Conservation (phyloP, 768 basidiomycete species). For the Tubosaeta sp. region DNA sequence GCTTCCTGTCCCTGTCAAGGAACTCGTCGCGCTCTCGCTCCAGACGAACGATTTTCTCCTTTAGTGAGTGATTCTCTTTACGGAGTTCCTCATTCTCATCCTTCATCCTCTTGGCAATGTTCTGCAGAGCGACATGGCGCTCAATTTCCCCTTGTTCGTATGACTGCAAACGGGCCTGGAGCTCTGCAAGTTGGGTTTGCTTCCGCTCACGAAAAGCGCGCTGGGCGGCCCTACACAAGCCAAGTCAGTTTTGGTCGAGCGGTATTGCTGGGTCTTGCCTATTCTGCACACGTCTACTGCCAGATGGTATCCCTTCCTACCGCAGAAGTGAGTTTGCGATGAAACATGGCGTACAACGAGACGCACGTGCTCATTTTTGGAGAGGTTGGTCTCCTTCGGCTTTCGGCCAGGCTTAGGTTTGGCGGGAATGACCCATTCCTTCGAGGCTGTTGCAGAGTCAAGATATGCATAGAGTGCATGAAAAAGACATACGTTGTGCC, state of each 20-base stretch:
- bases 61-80: slow-evolving; percentile 60
- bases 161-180: slow-evolving; percentile 78
- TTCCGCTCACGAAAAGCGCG: slow-evolving; percentile 88
- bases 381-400: slow-evolving; percentile 54
- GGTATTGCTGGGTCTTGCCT: slow-evolving; percentile 39
- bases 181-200: slow-evolving; percentile 81
- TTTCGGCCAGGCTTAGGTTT: slow-evolving; percentile 86
- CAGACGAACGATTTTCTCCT: slow-evolving; percentile 42
- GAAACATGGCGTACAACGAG: slow-evolving; percentile 1
- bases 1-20: slow-evolving; percentile 47
- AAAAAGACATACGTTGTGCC: slow-evolving; percentile 55
- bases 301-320: slow-evolving; percentile 48
- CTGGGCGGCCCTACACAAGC: slow-evolving; percentile 66
- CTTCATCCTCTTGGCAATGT: slow-evolving; percentile 76
- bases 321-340: slow-evolving; percentile 4
- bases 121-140: slow-evolving; percentile 79
- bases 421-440: slow-evolving; percentile 84
- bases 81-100: slow-evolving; percentile 79
- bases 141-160: slow-evolving; percentile 92
- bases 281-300: slow-evolving; percentile 67
- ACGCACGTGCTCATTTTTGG: slow-evolving; percentile 50
- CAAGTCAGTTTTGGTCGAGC: slow-evolving; percentile 6
- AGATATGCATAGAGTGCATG: neutral
- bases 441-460: slow-evolving; percentile 54
- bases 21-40: slow-evolving; percentile 35